Conservation (phyloP, 495 filamentous ascomycete genomes). For the Coniosporium apollinis region DNA sequence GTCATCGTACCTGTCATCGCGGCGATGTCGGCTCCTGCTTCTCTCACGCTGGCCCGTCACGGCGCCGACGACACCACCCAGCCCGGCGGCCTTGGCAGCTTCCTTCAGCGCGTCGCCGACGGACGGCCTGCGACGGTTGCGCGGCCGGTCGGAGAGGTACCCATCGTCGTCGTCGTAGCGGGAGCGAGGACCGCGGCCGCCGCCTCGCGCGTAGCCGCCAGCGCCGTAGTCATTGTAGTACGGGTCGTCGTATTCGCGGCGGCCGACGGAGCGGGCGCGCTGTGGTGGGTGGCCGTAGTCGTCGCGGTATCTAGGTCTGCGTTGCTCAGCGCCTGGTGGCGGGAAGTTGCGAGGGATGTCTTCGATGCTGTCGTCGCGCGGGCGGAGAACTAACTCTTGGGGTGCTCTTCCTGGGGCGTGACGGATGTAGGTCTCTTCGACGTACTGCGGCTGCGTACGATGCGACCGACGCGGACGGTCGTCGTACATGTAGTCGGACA, state of each 20-base stretch:
- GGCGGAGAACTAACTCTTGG: constrained; percentile 24
- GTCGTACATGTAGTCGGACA: no score
- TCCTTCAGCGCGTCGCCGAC: constrained; percentile 23
- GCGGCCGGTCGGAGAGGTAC: constrained; percentile 19
- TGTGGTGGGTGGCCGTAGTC: constrained; percentile 15
- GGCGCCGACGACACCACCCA: constrained; percentile 23
- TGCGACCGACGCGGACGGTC: not conserved
- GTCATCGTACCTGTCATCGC: constrained; percentile 16
- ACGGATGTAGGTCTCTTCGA: constrained; percentile 26
- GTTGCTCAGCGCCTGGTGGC: constrained; percentile 17
- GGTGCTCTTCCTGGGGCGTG: constrained; percentile 21
- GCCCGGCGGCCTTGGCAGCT: constrained; percentile 20
- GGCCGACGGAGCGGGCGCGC: constrained; percentile 17
- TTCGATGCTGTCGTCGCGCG: constrained; percentile 26
- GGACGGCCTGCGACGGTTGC: constrained; percentile 24
- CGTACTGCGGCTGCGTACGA: constrained; percentile 22
- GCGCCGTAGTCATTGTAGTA: constrained; percentile 15
- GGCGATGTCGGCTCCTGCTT: constrained; percentile 27
- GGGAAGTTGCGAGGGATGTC: constrained; percentile 28
- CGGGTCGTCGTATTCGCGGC: constrained; percentile 14
- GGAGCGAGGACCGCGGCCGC: constrained; percentile 5
- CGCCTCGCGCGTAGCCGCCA: constrained; percentile 15
- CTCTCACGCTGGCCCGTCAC: constrained; percentile 17
- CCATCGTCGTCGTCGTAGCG: constrained; percentile 15
- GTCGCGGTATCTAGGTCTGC: constrained; percentile 16